Conservation (phyloP, 75 land plant genomes). For the Larix kaempferi region DNA sequence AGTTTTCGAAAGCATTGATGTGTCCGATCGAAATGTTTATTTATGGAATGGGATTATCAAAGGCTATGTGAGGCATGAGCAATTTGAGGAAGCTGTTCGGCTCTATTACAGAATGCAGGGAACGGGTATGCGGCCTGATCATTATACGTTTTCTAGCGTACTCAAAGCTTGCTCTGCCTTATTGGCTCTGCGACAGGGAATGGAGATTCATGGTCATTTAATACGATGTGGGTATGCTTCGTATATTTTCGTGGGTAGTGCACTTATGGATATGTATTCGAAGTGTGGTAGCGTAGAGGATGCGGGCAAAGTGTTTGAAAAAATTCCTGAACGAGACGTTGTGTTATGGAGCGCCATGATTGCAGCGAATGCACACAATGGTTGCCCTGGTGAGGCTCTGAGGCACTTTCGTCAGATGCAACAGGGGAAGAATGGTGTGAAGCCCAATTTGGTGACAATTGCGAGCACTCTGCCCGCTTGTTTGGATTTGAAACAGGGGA, state of each 20-base stretch:
- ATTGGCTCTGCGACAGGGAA: not conserved
- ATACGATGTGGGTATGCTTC: not conserved
- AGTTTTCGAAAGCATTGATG: conserved; percentile 48
- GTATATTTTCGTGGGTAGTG: not conserved
- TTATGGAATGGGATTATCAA: conserved; percentile 64
- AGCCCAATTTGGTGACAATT: conserved; percentile 42
- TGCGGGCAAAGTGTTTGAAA: not conserved
- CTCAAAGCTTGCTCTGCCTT: not conserved
- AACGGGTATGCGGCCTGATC: not conserved
- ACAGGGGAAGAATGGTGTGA: conserved; percentile 10
- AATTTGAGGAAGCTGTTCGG: conserved; percentile 46
- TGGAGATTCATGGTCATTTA: not conserved
- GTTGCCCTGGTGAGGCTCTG: not conserved
- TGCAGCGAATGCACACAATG: not conserved
- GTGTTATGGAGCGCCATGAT: not conserved
- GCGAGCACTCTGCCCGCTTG: conserved; percentile 47
- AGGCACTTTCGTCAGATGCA: conserved; percentile 12
- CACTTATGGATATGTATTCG: conserved; percentile 2
- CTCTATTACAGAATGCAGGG: conserved; percentile 14
- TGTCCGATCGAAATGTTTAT: conserved; percentile 32
- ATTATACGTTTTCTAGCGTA: not conserved
- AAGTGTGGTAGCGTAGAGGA: not conserved
- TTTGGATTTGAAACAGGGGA: conserved; percentile 38
- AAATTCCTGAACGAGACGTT: not conserved
- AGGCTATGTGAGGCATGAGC: conserved; percentile 41